Base-by-base conservation (phyloP, 1,284 basidiomycete genomes). In the Hypsizygus ulmarius region DNA sequence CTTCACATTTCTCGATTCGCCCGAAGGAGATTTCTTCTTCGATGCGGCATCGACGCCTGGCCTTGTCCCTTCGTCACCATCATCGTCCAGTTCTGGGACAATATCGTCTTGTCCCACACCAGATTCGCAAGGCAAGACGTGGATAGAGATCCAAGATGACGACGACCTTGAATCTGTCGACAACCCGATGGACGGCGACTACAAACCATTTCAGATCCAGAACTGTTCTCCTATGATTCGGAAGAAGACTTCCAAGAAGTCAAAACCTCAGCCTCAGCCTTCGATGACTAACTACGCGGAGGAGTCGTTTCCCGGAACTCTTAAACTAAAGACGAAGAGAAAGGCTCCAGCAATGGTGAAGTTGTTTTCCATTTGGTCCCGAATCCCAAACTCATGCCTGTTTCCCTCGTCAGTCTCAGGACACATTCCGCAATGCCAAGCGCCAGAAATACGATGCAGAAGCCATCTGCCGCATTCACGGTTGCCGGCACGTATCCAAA, bases 401-500 rank as follows among this genome's bases (percentile, higher is more conserved):
- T 16, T 28, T 34, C 30, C 29, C 19, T 43, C 30, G 30, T 28
- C 7, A 12, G 25, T 25, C 14, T 18, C 35, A 50, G 43, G 45
- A 49, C 12, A 5, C 40, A 45, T 32, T 16, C n/a, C 36, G 39
- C 14, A 39, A 44, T 21, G 8, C 19, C 2, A 53, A 51, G 32
- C 49, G 47, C 30, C 51, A 52, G 29, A 50, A 51, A 25, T 5
- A 41, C 25, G 51, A 57, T 9, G 36, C 40, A 5, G 53, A 54
- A 15, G 46, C 50, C 29, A 35, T 60, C 15, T 60, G 59, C 25
- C 55, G 59, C 42, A 48, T 60, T 28, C 32, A 45, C 2, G 59
- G 59, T 6, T 60, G 59, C 39, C 45, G 52, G 4, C 55, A 60
- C 40, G 35, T 58, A 27, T 51, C 57, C 41, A 53, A 55, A 36